These are phyloP conservation scores for Nemania sp. DNA, from an alignment of 2,329 filamentous ascomycete genomes.

Conservation along the genomic window DNA sequence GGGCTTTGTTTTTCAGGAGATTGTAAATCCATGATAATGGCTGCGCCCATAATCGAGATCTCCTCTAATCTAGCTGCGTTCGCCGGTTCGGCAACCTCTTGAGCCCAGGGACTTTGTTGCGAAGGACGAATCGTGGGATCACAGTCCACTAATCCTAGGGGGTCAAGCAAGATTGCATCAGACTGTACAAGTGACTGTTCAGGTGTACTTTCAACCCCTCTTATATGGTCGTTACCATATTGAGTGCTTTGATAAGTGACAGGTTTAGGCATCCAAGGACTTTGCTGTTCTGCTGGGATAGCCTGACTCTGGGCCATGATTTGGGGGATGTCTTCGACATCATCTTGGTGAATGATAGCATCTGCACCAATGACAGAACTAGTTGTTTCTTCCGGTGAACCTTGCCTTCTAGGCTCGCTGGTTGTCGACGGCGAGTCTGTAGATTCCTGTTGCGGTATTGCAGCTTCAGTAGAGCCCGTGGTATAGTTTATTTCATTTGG, in stretches of 20 bases:
- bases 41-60: neutral
- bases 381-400: neutral
- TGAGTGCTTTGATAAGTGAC: slow-evolving; percentile 16
- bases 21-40: neutral
- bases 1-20: neutral
- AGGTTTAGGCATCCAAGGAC: slow-evolving; percentile 33
- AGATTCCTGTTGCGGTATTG: neutral
- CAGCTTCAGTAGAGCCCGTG: neutral
- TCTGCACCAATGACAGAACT: neutral
- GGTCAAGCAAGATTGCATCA: slow-evolving; percentile 7
- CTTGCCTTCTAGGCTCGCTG: neutral
- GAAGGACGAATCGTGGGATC: slow-evolving; percentile 30
- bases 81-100: slow-evolving; percentile 13
- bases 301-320: neutral
- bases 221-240: neutral
- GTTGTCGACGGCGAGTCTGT: neutral
- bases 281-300: slow-evolving; percentile 29
- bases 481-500: neutral
- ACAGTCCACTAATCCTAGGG: slow-evolving; percentile 14
- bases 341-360: neutral
- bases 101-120: slow-evolving; percentile 41
- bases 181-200: slow-evolving; percentile 7
- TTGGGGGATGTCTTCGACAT: neutral
- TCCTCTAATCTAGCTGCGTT: neutral
- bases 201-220: neutral